Conservation (phyloP, 129 eudicot species). For the Flaveria sonorensis region DNA sequence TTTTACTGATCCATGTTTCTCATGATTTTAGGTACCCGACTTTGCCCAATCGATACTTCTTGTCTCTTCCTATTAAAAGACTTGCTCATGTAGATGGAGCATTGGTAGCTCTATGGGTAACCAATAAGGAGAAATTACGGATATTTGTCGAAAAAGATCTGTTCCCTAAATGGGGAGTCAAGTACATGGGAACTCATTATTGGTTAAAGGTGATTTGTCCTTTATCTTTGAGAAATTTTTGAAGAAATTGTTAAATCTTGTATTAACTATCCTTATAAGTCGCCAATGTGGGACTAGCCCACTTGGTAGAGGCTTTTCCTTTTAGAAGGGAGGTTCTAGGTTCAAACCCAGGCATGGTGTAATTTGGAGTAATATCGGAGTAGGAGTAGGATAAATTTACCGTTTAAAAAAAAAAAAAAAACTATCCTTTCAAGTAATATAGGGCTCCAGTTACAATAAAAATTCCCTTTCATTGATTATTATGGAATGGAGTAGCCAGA, state of each 20-base stretch:
- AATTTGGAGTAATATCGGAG: too few relatives aligned
- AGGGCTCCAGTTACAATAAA: background rate
- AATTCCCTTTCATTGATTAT: background rate
- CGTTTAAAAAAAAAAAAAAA: background rate
- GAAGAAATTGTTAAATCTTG: background rate
- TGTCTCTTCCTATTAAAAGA: constrained; percentile 76
- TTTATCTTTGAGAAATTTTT: background rate
- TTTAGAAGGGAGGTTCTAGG: too few relatives aligned
- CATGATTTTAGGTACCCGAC: constrained; percentile 69
- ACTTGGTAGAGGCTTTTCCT: too few relatives aligned
- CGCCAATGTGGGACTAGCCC: too few relatives aligned
- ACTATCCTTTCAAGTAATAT: background rate
- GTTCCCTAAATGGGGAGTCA: constrained; percentile 92
- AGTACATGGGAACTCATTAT: constrained; percentile 67
- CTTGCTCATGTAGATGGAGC: constrained; percentile 68
- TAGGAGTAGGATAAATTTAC: too few relatives aligned
- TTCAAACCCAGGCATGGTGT: too few relatives aligned
- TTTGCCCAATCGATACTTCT: constrained; percentile 75
- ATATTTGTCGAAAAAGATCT: constrained; percentile 77
- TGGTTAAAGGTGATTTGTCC: constrained; percentile 74
- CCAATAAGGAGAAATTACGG: constrained; percentile 87
- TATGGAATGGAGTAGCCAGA: background rate
- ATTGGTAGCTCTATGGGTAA: constrained; percentile 88
- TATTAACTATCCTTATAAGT: background rate
- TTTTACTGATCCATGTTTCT: constrained; percentile 7